These are phyloP conservation scores for Bifiguratus adelaidae DNA, from an alignment of 192 early-diverging fungal genomes.

Conservation along the genomic window DNA sequence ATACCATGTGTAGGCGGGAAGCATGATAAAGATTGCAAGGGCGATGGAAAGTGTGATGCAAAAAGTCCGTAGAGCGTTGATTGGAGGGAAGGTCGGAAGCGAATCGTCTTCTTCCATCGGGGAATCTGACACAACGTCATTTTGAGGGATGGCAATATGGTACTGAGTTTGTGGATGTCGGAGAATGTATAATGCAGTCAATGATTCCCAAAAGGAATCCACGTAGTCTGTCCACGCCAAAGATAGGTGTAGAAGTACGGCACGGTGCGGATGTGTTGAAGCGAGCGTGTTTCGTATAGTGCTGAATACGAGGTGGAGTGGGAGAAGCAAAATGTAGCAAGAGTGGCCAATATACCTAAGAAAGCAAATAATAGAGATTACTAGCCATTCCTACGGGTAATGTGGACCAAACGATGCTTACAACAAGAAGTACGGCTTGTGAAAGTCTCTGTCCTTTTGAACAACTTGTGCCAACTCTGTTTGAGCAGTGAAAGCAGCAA, in stretches of 20 bases:
- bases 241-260: too few species aligned
- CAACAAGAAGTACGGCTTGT: constrained; percentile 54
- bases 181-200: too few species aligned
- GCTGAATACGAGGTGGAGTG: constrained; percentile 17
- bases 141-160: too few species aligned
- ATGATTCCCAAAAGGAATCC: too few species aligned
- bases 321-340: constrained; percentile 24
- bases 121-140: too few species aligned
- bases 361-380: neutral
- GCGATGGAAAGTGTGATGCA: constrained; percentile 15
- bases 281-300: too few species aligned
- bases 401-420: constrained; percentile 23
- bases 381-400: neutral
- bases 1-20: constrained; percentile 74
- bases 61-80: neutral
- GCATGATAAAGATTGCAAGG: constrained; percentile 48
- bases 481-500: constrained; percentile 36
- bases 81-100: neutral
- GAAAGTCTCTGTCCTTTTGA: constrained; percentile 36
- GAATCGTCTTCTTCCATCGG: constrained; percentile 2
- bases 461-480: constrained; percentile 50
- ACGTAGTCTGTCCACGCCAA: too few species aligned
- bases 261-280: too few species aligned
- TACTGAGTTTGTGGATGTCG: too few species aligned
- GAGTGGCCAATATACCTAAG: constrained; percentile 27